Percentiles rank a stretch among this genome's conserved stretches.
Evolutionary conservation across 2,329 filamentous ascomycete species (phyloP).

Genomic region (Fusarium anthophilum): DNA sequence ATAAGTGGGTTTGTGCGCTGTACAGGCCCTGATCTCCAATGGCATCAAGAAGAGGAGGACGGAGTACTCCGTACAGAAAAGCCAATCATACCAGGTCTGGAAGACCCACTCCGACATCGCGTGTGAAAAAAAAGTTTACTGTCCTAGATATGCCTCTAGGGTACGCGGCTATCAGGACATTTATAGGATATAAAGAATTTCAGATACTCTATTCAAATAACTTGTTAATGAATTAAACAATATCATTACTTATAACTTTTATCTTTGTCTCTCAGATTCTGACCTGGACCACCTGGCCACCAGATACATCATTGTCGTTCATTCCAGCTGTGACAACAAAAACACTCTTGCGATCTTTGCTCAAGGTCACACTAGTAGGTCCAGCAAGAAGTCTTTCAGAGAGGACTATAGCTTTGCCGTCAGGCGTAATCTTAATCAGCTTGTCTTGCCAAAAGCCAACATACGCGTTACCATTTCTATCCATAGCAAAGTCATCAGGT

Average conservation of each 20-base stretch:
- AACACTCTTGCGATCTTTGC: not conserved
- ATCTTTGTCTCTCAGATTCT: not conserved
- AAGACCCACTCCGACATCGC: too few species aligned
- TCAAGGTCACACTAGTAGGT: not conserved
- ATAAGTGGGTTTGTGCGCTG: too few species aligned
- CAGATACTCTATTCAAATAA: too few species aligned
- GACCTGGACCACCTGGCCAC: slow-evolving; percentile 11
- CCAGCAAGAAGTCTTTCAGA: not conserved
- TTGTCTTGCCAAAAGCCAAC: not conserved
- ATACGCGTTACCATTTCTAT: not conserved
- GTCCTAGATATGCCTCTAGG: too few species aligned
- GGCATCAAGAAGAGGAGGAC: too few species aligned
- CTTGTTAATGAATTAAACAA: too few species aligned
- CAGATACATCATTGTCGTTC: not conserved
- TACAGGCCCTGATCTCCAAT: too few species aligned
- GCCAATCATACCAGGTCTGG: too few species aligned
- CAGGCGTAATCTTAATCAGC: not conserved
- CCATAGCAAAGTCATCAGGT: not conserved
- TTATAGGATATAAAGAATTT: too few species aligned
- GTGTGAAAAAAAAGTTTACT: too few species aligned
- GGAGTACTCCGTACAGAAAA: too few species aligned
- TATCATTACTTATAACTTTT: not conserved
- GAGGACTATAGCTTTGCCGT: not conserved
- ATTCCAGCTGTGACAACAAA: slow-evolving; percentile 1
- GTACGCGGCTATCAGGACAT: too few species aligned